Base-by-base conservation (phyloP, 1,139 yeast genomes). In the Yamadazyma kanchanaburiensis region DNA sequence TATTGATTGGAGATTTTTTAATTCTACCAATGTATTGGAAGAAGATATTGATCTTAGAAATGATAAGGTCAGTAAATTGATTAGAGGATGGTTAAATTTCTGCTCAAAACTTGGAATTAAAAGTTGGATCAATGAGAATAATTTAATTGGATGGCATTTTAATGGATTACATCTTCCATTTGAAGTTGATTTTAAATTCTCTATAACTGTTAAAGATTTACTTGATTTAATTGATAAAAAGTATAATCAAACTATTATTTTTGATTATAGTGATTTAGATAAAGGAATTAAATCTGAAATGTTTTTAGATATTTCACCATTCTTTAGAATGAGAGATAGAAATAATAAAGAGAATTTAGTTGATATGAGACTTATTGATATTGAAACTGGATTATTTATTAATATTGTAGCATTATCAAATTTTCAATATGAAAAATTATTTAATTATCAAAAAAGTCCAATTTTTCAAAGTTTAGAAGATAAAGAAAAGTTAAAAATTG, bases 321-420 rank as follows among this genome's bases (percentile, higher is more conserved):
- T 48, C 33, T 55, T 66, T 21, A 51, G 58, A 12, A 49, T 54
- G 30, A 48, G 73, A 32, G 53, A 45, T 17, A 49, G 55, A 32
- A 64, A 62, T 15, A 63, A 62, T 35, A 66, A 65, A 3, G 53
- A 51, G 24, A 86, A 85, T 51, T 74, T 80, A 35, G 80, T 85
- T 36, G 95, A 85, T 58, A 94, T 89, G 0, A 66, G 95, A 36
- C 80, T 85, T 44, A 75, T 85, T 37, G 95, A 86, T 53, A 60
- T 79, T 6, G 82, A 80, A 38, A 73, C 85, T 6, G 95, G 95
- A 1, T 53, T 79, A 30, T 85, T 79, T 49, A 69, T 86, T 32
- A 94, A 85, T 52, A 68, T 77, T 19, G 72, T 78, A 3, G 81
- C 74, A 0, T 49, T 77, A 26, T 62, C 74, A 11, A 37, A 35